A percentile compares a stretch with the other conserved stretches of the same genome.
Evolutionary conservation across 306 rosid species (phyloP).

Genomic region (Argentina anserina): DNA sequence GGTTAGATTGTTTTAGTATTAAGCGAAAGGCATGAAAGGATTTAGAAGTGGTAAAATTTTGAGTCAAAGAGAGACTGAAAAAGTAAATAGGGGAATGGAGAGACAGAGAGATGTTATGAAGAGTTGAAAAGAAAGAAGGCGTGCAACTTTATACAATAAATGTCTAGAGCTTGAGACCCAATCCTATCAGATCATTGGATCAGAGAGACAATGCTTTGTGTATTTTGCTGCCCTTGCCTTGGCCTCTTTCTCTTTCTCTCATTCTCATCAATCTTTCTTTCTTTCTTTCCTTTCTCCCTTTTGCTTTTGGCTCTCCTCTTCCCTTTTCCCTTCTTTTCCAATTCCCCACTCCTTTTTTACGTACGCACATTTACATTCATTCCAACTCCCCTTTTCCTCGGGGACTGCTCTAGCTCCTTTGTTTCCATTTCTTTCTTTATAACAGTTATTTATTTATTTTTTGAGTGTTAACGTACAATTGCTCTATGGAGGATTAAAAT

Average conservation of each 20-base stretch:
- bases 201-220: constrained; percentile 1
- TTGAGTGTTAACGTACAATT: neutral
- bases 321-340: constrained; percentile 14
- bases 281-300: constrained; percentile 12
- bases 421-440: neutral
- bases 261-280: neutral
- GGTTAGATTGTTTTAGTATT: neutral
- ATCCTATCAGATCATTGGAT: constrained; percentile 7
- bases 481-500: neutral
- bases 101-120: constrained; percentile 36
- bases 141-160: constrained; percentile 80
- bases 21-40: neutral
- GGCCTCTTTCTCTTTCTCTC: constrained; percentile 8
- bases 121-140: constrained; percentile 60
- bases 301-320: constrained; percentile 20
- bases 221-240: neutral
- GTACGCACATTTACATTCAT: constrained; percentile 13
- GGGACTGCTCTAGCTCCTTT: neutral
- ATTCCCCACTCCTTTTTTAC: constrained; percentile 27
- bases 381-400: constrained; percentile 18
- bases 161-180: constrained; percentile 37
- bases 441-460: neutral
- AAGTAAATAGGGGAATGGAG: neutral
- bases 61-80: constrained; percentile 7
- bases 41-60: neutral